Evolutionary conservation across 2,329 filamentous ascomycete species (phyloP).

Genomic region (Fusarium staphyleae): DNA sequence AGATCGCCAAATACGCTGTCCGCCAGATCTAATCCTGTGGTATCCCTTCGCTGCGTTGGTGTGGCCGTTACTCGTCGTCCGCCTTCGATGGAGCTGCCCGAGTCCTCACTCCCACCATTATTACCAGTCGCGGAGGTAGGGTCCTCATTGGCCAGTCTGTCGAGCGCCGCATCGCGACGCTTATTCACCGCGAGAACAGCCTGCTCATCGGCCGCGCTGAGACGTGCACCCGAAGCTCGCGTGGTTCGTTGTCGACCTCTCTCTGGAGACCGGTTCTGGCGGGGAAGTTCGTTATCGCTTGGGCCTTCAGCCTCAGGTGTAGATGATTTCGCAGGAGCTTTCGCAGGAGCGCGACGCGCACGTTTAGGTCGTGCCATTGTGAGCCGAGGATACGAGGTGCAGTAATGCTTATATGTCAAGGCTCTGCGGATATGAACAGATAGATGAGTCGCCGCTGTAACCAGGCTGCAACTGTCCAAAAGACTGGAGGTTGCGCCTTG

Average conservation of each 20-base stretch:
- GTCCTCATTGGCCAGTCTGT: slow-evolving; percentile 47
- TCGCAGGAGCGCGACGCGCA: slow-evolving; percentile 39
- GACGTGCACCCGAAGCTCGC: slow-evolving; percentile 30
- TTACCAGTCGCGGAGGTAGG: slow-evolving; percentile 42
- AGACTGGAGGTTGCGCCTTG: slow-evolving; percentile 4
- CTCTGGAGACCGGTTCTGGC: slow-evolving; percentile 24
- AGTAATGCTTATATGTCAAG: not conserved
- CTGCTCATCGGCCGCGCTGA: slow-evolving; percentile 38
- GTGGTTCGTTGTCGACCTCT: slow-evolving; percentile 39
- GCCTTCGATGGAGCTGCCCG: slow-evolving; percentile 47
- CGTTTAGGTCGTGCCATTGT: slow-evolving; percentile 44
- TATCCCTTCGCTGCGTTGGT: slow-evolving; percentile 49
- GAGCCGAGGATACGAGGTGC: not conserved
- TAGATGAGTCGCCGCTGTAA: not conserved
- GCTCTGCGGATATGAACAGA: not conserved
- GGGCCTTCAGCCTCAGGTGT: slow-evolving; percentile 22
- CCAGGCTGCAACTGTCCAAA: slow-evolving; percentile 6
- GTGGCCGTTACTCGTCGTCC: slow-evolving; percentile 48
- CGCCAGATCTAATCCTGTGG: slow-evolving; percentile 56
- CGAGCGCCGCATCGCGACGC: slow-evolving; percentile 49
- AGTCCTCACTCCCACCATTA: slow-evolving; percentile 40
- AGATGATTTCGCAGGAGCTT: slow-evolving; percentile 30
- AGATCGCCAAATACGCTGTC: slow-evolving; percentile 58
- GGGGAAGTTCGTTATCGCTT: slow-evolving; percentile 25
- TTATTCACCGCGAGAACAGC: slow-evolving; percentile 38